Conservation (phyloP, 805 yeast genomes). For the Metschnikowia lachancei region DNA sequence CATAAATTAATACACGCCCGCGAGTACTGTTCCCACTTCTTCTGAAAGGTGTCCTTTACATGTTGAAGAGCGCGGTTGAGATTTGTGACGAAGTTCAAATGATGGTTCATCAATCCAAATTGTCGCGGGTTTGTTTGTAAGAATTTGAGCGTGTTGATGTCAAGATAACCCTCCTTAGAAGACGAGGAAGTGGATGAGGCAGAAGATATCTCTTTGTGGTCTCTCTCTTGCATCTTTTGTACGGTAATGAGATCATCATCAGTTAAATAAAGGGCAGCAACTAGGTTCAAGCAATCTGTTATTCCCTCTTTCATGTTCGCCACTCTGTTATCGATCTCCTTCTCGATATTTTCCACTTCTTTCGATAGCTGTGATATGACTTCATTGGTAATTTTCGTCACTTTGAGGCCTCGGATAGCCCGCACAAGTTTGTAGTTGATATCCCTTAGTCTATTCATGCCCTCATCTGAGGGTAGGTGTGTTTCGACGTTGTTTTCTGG, state of each 20-base stretch:
- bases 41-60: conserved; percentile 35
- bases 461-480: conserved; percentile 11
- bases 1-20: conserved; percentile 51
- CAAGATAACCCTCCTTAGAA: conserved; percentile 34
- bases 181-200: neutral
- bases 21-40: conserved; percentile 34
- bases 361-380: conserved; percentile 22
- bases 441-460: conserved; percentile 31
- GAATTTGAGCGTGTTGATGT: conserved; percentile 36
- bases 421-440: conserved; percentile 37
- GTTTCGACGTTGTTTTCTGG: neutral
- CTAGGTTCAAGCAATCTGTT: conserved; percentile 25
- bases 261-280: conserved; percentile 28
- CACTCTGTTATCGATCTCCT: conserved; percentile 26
- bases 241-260: conserved; percentile 34
- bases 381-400: conserved; percentile 38
- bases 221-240: conserved; percentile 26
- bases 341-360: conserved; percentile 28
- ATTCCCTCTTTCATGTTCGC: conserved; percentile 25
- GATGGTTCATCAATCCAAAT: conserved; percentile 39
- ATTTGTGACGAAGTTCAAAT: conserved; percentile 31
- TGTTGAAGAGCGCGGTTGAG: conserved; percentile 31
- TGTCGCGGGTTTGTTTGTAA: conserved; percentile 37
- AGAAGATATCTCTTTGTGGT: neutral
- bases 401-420: conserved; percentile 33